Percentiles rank a stretch among this genome's conserved stretches.
These are phyloP conservation scores for Heliosperma pusillum DNA, from an alignment of 148 eudicot genomes.

Conservation along the genomic window DNA sequence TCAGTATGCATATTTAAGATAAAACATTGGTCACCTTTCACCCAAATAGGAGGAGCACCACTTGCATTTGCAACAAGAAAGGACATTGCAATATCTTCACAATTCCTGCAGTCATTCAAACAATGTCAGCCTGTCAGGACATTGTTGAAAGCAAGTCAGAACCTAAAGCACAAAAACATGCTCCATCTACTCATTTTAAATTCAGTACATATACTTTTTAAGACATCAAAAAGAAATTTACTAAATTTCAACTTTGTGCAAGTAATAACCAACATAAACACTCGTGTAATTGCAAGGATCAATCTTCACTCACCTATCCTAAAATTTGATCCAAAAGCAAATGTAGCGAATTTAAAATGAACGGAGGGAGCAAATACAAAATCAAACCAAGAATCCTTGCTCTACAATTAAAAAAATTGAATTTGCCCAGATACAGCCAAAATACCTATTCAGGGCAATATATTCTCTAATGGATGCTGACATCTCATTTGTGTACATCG, in stretches of 20 bases:
- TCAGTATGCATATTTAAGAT: background rate
- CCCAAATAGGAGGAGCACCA: constrained; percentile 87
- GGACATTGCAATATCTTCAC: constrained; percentile 98
- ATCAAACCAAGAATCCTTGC: constrained; percentile 9
- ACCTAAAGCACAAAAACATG: background rate
- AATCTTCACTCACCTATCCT: background rate
- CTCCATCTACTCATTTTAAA: background rate
- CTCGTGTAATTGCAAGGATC: background rate
- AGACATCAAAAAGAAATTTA: too few species aligned
- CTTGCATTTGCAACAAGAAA: constrained; percentile 89
- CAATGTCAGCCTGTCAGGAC: constrained; percentile 17
- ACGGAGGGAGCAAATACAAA: background rate
- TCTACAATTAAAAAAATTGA: constrained; percentile 5
- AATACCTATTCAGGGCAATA: constrained; percentile 65
- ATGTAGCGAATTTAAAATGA: background rate
- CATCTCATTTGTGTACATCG: constrained; percentile 69
- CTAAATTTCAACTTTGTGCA: too few species aligned
- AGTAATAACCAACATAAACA: too few species aligned
- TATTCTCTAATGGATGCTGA: constrained; percentile 78
- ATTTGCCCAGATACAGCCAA: constrained; percentile 5
- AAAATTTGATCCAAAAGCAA: background rate
- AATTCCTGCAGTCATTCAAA: constrained; percentile 55
- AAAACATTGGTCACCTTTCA: constrained; percentile 54
- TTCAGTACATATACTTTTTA: background rate
- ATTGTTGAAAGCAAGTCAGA: constrained; percentile 6